phyloP scores from a whole-genome alignment of 2,329 filamentous ascomycete genomes.

The Diplodia mutila region DNA sequence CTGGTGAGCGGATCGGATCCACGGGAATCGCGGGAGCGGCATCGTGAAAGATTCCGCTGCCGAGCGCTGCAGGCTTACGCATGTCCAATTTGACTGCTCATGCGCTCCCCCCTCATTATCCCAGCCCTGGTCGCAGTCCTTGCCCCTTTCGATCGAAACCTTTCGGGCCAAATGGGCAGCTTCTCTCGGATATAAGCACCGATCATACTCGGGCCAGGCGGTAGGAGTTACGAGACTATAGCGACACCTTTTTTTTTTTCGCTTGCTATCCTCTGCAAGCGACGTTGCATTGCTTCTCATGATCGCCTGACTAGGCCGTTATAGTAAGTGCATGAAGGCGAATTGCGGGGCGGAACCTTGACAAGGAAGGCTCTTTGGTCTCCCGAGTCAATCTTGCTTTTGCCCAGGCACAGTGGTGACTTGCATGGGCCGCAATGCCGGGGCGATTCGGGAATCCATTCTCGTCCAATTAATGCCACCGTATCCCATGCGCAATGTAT shows the following conservation, averaged over 20 bases:
- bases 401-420: background rate
- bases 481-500: slow-evolving; percentile 8
- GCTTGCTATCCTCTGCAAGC: background rate
- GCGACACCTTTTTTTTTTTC: background rate
- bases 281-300: slow-evolving; percentile 14
- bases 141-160: background rate
- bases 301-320: background rate
- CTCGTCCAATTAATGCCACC: slow-evolving; percentile 9
- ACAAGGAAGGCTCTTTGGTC: background rate
- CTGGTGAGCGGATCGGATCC: background rate
- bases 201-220: background rate
- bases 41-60: background rate
- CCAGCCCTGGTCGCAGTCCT: background rate
- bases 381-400: background rate
- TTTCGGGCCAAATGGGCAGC: background rate
- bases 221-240: background rate
- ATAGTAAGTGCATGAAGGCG: background rate
- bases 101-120: background rate
- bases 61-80: slow-evolving; percentile 3
- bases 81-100: slow-evolving; percentile 7
- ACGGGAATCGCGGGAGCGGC: background rate
- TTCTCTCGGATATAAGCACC: background rate
- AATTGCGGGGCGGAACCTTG: background rate
- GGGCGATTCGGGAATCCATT: background rate
- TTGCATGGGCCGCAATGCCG: slow-evolving; percentile 2